phyloP scores from a whole-genome alignment of 768 basidiomycete genomes.

The Boletellus sp. region DNA sequence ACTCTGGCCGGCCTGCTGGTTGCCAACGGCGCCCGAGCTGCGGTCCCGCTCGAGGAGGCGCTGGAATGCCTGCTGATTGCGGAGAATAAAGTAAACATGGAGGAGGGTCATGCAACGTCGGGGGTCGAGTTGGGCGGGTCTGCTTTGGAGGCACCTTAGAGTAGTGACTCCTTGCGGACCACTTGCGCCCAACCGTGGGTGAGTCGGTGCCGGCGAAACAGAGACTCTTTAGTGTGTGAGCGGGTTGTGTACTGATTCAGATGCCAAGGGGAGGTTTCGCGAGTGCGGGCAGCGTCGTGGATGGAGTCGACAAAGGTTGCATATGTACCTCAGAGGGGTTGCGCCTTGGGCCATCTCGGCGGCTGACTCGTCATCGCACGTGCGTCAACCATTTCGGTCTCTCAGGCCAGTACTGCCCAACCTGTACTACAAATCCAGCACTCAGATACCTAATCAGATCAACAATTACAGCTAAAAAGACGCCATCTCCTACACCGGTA shows the following conservation, averaged over 20 bases:
- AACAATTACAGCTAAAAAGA: background rate
- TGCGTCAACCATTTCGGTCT: constrained; percentile 9
- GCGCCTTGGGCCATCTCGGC: background rate
- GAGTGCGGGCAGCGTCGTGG: background rate
- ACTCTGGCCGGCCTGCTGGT: constrained; percentile 27
- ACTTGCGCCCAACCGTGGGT: constrained; percentile 13
- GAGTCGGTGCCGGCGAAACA: constrained; percentile 15
- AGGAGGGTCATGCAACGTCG: constrained; percentile 74
- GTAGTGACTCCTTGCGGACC: constrained; percentile 25
- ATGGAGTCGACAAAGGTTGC: background rate
- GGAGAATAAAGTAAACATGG: constrained; percentile 70
- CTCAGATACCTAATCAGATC: background rate
- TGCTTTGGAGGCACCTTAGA: constrained; percentile 22
- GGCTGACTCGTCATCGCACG: constrained; percentile 8
- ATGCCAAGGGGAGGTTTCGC: background rate
- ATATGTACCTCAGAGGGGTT: background rate
- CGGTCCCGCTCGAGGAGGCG: constrained; percentile 57
- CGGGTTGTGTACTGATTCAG: background rate
- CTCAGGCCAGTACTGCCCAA: too few species aligned
- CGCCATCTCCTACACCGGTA: background rate
- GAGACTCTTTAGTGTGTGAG: background rate
- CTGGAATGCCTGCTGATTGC: constrained; percentile 74
- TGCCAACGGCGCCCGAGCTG: constrained; percentile 32
- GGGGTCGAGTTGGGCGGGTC: constrained; percentile 21
- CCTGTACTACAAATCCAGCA: constrained; percentile 2